Evolutionary conservation across 2,329 filamentous ascomycete genomes (phyloP), one percentile per base, ranked within the genome.

Genomic region (Penicillium expansum): DNA sequence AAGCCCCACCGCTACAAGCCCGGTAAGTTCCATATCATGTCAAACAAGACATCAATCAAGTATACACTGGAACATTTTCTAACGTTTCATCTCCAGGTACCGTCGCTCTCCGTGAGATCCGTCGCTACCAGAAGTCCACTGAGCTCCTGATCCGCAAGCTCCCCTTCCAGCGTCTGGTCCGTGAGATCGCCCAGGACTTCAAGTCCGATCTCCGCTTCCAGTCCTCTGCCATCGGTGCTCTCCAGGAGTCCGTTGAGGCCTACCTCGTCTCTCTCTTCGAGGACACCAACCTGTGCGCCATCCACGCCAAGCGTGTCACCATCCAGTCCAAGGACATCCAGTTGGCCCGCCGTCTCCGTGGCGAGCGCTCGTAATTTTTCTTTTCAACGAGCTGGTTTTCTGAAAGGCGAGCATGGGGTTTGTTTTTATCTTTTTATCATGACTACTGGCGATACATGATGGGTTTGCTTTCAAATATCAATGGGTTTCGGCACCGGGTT

Each of bases 271-370:
- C 92, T 43, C 88, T 97, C 65, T 97, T 97, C 71, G 92, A 97
- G 80, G 93, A 97, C 77, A 97, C 93, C 81, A 97, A 97, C 83
- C 82, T 96, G 52, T 97, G 93, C 82, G 93, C 94, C 74, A 96
- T 97, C 79, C 94, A 97, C 82, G 93, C 94, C 80, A 97, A 97
- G 87, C 92, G 94, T 82, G 94, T 97, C 74, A 97, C 93, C 74
- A 97, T 97, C 80, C 93, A 81, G 74, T 78, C 76, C 79, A 97
- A 97, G 85, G 93, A 97, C 72, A 97, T 97, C 76, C 93, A 97
- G 82, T 87, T 97, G 49, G 92, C 93, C 72, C 90, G 94, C 69
- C 90, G 94, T 73, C 91, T 99, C 74, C 91, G 94, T 73, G 94
- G 94, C 67, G 92, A 94, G 83, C 89, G 90, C 78, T 92, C 91